Base-by-base conservation (phyloP, 805 yeast genomes). In the Babjeviella inositovora region DNA sequence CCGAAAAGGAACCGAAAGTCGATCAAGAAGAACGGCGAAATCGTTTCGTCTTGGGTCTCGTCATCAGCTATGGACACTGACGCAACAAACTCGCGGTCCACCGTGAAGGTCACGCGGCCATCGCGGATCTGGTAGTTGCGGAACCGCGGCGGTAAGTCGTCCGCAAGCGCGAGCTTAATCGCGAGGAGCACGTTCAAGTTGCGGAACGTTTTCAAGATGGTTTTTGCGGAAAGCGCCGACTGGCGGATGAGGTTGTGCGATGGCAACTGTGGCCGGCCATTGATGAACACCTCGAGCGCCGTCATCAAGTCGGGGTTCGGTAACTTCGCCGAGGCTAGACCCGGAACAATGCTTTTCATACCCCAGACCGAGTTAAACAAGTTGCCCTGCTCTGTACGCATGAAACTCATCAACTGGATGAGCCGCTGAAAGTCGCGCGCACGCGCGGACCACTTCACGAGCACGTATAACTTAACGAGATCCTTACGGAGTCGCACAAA, bases 301-400 rank as follows among this genome's bases (percentile, higher is more conserved):
- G 97, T 85, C 13, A 71, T 62, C 11, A 90, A 45, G 46, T 90
- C 99, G 0, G 94, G 90, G 43, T 82, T 81, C 5, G 95, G 93
- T 25, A 87, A 50, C 38, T 92, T 85, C 0, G 98, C 97, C 14
- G 84, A 79, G 1, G 82, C 65, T 32, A 79, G 47, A n/a, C 74
- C 67, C 24, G 70, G 65, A 32, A 72, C 79, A 13, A 77, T 52
- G n/a, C 59, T 57, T 31, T 72, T 77, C 18, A 84, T 52, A 8
- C 76, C 71, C 50, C 72, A 62, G 11, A 75, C 65, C 50, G 71
- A 37, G 59, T 70, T 28, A 37, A 61, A 85, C 41, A 61, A 62
- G 39, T 63, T 69, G 38, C 80, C 79, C 37, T 82, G 92, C 23
- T 70, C 71, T 30, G n/a, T n/a, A n/a, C 90, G 57, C 19, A 90